phyloP scores from a whole-genome alignment of 2,329 filamentous ascomycete genomes.

The Colletotrichum endophyticum region DNA sequence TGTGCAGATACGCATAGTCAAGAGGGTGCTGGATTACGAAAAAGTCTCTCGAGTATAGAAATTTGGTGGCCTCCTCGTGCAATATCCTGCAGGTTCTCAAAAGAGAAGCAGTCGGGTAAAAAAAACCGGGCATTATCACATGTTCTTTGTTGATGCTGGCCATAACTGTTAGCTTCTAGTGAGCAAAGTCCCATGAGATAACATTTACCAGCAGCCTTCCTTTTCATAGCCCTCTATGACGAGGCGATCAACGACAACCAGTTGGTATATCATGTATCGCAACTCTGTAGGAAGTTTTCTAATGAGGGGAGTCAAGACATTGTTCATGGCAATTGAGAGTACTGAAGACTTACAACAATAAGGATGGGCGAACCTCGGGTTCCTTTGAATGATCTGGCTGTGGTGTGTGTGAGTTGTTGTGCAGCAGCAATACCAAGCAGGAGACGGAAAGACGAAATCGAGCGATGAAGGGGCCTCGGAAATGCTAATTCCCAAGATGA shows the following conservation, averaged over 20 bases:
- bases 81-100: background rate
- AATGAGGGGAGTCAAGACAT: background rate
- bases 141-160: background rate
- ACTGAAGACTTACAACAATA: background rate
- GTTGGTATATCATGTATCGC: background rate
- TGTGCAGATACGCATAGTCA: rapidly evolving
- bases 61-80: background rate
- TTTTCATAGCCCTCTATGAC: background rate
- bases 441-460: background rate
- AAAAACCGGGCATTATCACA: too few species aligned
- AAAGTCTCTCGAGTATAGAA: background rate
- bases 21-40: background rate
- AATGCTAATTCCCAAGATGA: background rate
- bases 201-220: background rate
- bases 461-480: rapidly evolving
- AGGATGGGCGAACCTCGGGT: background rate
- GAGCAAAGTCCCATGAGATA: background rate
- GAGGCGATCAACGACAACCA: background rate
- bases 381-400: background rate
- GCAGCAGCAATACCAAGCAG: background rate
- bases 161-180: background rate
- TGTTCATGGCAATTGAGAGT: rapidly evolving
- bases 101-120: background rate
- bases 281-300: background rate
- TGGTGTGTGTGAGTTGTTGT: background rate